Conservation (phyloP, 2,329 filamentous ascomycete species). For the Pestalotiopsis sp. region DNA sequence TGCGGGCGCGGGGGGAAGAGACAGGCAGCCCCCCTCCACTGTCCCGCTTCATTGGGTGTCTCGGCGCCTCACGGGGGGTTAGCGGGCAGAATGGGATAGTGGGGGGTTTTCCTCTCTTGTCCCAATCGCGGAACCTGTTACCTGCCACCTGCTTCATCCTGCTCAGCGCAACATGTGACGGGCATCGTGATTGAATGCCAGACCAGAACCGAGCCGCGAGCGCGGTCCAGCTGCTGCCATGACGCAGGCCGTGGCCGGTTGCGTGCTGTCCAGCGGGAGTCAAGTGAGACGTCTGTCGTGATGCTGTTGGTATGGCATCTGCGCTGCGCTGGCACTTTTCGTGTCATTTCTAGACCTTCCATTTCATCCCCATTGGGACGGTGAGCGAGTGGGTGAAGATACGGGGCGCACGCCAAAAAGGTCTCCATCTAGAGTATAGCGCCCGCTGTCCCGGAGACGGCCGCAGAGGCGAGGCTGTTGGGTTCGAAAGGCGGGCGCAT, state of each 20-base stretch:
- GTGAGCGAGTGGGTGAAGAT: neutral
- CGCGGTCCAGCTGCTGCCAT: neutral
- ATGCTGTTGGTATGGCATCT: neutral
- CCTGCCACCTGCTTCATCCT: constrained; percentile 1
- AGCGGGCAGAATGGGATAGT: neutral
- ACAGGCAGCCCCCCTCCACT: neutral
- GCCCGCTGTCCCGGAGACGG: neutral
- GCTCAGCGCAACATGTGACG: constrained; percentile 5
- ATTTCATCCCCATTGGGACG: neutral
- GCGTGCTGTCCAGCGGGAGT: neutral
- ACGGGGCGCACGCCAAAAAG: neutral
- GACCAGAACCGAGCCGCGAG: neutral
- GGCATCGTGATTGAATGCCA: neutral
- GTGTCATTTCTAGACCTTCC: neutral
- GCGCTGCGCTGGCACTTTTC: neutral
- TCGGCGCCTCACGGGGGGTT: neutral
- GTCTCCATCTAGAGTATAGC: neutral
- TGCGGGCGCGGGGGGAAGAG: neutral
- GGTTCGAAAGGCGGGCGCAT: neutral
- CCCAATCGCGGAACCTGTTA: neutral
- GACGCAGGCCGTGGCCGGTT: neutral
- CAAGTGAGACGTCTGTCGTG: neutral
- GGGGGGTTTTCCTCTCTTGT: neutral
- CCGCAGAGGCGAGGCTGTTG: neutral
- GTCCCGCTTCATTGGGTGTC: neutral